Base-by-base conservation (phyloP, 2,329 filamentous ascomycete genomes). In the Dothistroma septosporum region DNA sequence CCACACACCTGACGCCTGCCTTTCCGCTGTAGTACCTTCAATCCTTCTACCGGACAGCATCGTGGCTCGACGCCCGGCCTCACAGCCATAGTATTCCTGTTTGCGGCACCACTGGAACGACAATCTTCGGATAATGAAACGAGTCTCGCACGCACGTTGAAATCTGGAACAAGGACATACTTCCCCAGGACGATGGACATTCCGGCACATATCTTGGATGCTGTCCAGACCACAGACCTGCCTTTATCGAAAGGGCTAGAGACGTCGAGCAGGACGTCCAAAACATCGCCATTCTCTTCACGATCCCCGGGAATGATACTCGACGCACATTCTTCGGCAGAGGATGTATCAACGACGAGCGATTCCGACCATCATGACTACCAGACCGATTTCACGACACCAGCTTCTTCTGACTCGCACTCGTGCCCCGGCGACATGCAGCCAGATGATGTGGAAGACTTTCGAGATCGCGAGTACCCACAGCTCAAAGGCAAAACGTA, bases 401-500 rank as follows among this genome's bases (percentile, higher is more conserved):
- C 72, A 12, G 68, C 71, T 49, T 64, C 68, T 21, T 73, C 71
- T 16, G 71, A 71, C 28, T 66, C 66, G 24, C 49, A 57, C 49
- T 57, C 57, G 3, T 62, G 65, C 55, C 62, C 64, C 0, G 71
- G 69, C n/a, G 72, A 75, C 57, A 69, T 70, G 65, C 62, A 71
- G 53, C 67, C 69, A 16, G 71, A 74, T 59, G 71, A 73, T 57
- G 72, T 78, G n/a, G 76, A 78, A 53, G 68, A 70, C 47, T 72
- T 77, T 37, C 66, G 76, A 62, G 70, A 71, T 24, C 65, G 64
- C 24, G 77, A 79, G 65, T 79, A 78, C 61, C 77, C 77, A 9
- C 73, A 76, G 58, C 64, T 79, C 22, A 74, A 73, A 62, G 75
- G 75, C 72, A 73, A 72, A 85, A 82, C 35, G 2, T 75, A 75